These are phyloP conservation scores for Dipteronia dyeriana DNA, from an alignment of 345 rosid genomes.

Conservation along the genomic window DNA sequence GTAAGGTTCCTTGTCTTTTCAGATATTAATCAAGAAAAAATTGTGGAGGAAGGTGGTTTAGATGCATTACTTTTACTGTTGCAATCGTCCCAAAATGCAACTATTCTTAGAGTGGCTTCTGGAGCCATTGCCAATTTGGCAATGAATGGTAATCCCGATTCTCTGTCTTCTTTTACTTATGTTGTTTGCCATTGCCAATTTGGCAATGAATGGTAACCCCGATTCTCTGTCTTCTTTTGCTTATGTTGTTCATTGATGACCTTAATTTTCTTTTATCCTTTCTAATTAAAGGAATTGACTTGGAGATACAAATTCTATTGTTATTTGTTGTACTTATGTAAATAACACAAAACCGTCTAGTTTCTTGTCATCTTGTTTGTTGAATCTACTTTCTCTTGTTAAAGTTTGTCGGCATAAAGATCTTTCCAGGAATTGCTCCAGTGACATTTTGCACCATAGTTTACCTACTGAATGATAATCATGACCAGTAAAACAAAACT, in stretches of 20 bases:
- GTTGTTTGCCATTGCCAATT: constrained; percentile 74
- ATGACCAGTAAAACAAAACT: neutral
- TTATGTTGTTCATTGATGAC: neutral
- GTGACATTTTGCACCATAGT: neutral
- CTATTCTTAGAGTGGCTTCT: constrained; percentile 91
- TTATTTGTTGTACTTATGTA: neutral
- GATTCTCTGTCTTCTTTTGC: constrained; percentile 10
- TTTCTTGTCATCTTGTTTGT: neutral
- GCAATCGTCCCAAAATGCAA: constrained; percentile 64
- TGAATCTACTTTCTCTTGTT: neutral
- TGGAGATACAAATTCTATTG: neutral
- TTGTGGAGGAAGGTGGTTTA: constrained; percentile 94
- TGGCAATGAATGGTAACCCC: constrained; percentile 88
- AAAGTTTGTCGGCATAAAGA: neutral
- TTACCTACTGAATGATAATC: neutral
- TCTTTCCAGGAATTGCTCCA: neutral
- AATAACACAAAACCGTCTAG: neutral
- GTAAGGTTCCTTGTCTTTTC: constrained; percentile 24
- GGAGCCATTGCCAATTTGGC: constrained; percentile 98
- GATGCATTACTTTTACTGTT: constrained; percentile 76
- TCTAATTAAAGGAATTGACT: neutral
- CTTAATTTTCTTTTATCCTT: neutral
- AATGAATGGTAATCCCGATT: constrained; percentile 70
- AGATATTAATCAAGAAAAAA: constrained; percentile 82
- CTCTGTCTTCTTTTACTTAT: constrained; percentile 2